These are phyloP conservation scores for Monosporascus cannonballus DNA, from an alignment of 2,329 filamentous ascomycete genomes.

Conservation along the genomic window DNA sequence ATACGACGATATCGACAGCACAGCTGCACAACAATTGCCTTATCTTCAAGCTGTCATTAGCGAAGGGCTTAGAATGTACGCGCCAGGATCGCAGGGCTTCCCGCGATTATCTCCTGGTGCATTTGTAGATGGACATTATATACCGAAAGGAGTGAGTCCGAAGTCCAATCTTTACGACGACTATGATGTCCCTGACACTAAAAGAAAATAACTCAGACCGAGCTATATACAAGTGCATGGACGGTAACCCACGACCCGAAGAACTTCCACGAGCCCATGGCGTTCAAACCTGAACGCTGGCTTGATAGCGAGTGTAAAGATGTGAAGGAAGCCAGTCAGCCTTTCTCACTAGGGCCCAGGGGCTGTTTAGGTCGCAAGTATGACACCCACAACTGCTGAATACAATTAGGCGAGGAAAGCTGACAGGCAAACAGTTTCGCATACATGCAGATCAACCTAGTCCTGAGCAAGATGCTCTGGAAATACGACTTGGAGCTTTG, in stretches of 20 bases:
- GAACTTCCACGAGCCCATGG: conserved; percentile 8
- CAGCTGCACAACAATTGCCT: conserved; percentile 8
- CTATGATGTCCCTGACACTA: not conserved
- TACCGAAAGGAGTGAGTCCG: conserved; percentile 7
- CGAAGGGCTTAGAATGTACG: conserved; percentile 10
- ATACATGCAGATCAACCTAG: conserved; percentile 4
- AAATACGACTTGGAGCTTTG: conserved; percentile 8
- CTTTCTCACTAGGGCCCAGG: conserved; percentile 12
- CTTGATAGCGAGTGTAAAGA: conserved; percentile 6
- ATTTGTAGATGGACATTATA: conserved; percentile 5
- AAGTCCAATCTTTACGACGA: not conserved
- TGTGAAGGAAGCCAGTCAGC: conserved; percentile 13
- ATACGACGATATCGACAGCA: conserved; percentile 16
- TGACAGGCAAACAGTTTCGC: conserved; percentile 4
- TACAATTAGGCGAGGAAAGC: not conserved
- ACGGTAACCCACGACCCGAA: conserved; percentile 6
- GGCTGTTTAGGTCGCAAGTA: conserved; percentile 15
- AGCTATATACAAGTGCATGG: conserved; percentile 24
- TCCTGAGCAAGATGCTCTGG: conserved; percentile 7
- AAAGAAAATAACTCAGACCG: conserved; percentile 9
- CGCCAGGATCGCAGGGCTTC: conserved; percentile 12
- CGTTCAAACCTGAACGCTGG: conserved; percentile 14
- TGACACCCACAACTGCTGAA: not conserved
- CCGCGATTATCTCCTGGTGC: conserved; percentile 14
- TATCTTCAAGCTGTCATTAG: conserved; percentile 12